Evolutionary conservation across 352 stramenopile genomes (phyloP), one percentile per base, ranked within the genome.

Genomic region (Globisporangium acanthophoron): DNA sequence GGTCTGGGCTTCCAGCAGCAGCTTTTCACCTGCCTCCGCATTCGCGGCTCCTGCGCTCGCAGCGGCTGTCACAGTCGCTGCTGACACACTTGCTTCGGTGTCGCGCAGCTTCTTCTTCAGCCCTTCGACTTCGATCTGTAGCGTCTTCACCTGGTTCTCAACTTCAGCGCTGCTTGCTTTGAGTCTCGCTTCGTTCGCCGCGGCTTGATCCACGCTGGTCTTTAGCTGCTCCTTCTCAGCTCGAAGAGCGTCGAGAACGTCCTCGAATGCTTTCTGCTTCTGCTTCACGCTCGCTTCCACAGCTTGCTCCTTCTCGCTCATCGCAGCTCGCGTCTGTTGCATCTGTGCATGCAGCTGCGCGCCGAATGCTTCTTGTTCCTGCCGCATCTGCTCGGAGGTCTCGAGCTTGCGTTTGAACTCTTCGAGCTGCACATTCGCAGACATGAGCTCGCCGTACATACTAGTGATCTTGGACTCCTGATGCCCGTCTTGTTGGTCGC

Each of bases 361-460:
- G 0, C 64, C 66, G 33, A 85, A 84, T 4, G 61, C 55, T 39
- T 90, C 71, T 58, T 87, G 78, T 29, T 92, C 82, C 44, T 87
- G 78, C 5, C 70, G 65, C 60, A 84, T 79, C 52, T 88, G 67
- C 31, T 90, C 82, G 4, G 82, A 86, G 5, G 68, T 74, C 58
- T 90, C 75, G 3, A 88, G 61, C 9, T 83, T 77, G 12, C 85
- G 73, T 21, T 83, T 85, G 18, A 78, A 65, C 37, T 94, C 85
- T 40, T 92, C 82, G 1, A 92, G 51, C 46, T 92, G 85, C 0
- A 94, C 80, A 45, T 81, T 89, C 1, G 80, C 69, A 43, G 82
- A 61, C 78, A 92, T 89, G 7, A 94, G 59, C 24, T 92, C 85
- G 46, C 79, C 80, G 20, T 74, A 80, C 15, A 89, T 69, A 43